Conservation (phyloP, 2,329 filamentous ascomycete genomes). For the Colletotrichum sp. region DNA sequence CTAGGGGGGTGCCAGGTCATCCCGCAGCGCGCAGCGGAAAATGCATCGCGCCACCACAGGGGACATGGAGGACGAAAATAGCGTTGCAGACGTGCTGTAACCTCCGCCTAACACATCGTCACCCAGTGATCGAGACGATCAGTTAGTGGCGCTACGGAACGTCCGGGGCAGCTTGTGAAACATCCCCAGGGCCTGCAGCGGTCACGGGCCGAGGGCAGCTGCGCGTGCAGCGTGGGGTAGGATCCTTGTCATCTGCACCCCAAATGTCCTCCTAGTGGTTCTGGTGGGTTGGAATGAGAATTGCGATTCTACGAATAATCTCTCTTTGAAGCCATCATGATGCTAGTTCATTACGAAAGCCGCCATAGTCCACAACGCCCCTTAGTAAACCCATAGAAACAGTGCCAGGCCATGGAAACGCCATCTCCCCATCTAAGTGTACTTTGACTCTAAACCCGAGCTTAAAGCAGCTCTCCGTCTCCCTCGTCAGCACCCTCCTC, state of each 20-base stretch:
- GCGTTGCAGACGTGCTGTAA: not conserved
- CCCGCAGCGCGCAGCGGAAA: not conserved
- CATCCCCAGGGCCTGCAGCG: not conserved
- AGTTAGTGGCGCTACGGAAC: not conserved
- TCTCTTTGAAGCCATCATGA: not conserved
- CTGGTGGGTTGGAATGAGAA: not conserved
- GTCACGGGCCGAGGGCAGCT: conserved; percentile 10
- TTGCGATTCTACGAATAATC: not conserved
- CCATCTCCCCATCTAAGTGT: not conserved
- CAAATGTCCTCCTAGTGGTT: not conserved
- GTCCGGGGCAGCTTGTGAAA: not conserved
- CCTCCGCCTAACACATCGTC: not conserved
- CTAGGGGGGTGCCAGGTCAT: not conserved
- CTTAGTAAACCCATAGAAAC: not conserved
- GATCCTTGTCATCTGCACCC: conserved; percentile 5
- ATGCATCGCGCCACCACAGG: not conserved
- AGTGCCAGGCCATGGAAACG: not conserved
- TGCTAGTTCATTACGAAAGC: not conserved
- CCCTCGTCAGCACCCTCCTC: conserved; percentile 57
- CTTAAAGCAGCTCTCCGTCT: conserved; percentile 50
- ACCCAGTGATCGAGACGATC: fast-evolving
- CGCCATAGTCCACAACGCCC: not conserved
- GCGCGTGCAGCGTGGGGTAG: not conserved
- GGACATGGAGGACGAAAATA: not conserved
- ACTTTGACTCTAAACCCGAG: not conserved